Base-by-base conservation (phyloP, 2,329 filamentous ascomycete genomes). In the Scolecobasidium constrictum region DNA sequence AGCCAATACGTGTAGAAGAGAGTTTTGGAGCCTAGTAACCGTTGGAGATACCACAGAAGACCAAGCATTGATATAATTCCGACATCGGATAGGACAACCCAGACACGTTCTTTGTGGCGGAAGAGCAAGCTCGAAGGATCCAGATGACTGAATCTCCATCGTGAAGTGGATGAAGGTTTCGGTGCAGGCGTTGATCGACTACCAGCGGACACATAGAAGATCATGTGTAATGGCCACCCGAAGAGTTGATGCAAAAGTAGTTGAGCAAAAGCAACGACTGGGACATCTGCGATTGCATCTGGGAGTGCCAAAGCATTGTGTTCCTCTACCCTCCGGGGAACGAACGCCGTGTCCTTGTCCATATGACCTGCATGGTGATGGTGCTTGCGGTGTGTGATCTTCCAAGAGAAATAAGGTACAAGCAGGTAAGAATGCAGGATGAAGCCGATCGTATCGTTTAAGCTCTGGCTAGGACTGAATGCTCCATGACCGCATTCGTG, bases 331-430 rank as follows among this genome's bases (percentile, higher is more conserved):
- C 46, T 40, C 40, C 48, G 50, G 6, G 61, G 61, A 1, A 63
- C 60, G 34, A 60, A 64, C 11, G 57, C 58, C n/a, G 56, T 60
- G 56, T 83, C 78, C 64, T 77, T 78, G 46, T 77, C 71, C 64
- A 81, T 77, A 63, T 83, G 73, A 49, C 77, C 77, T 35, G 76
- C 77, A 60, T 75, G 80, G 50, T 73, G 73, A 63, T 86, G 81
- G 61, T 85, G 81, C 40, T 79, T 72, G 46, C 72, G 71, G 59
- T 86, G 81, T 22, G 73, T 78, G 57, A 77, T 77, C 63, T 81
- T 78, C 81, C 81, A 85, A 38, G 74, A 77, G 64, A 83, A 83
- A 64, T 79, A 86, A 3, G 81, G 81, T 2, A 81, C 78, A 48
- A 81, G 59, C 31, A 84, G 67, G 46, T 71, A 66, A 5, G 75